phyloP scores from a whole-genome alignment of 2,329 filamentous ascomycete genomes.

The Cryphonectria carpinicola region DNA sequence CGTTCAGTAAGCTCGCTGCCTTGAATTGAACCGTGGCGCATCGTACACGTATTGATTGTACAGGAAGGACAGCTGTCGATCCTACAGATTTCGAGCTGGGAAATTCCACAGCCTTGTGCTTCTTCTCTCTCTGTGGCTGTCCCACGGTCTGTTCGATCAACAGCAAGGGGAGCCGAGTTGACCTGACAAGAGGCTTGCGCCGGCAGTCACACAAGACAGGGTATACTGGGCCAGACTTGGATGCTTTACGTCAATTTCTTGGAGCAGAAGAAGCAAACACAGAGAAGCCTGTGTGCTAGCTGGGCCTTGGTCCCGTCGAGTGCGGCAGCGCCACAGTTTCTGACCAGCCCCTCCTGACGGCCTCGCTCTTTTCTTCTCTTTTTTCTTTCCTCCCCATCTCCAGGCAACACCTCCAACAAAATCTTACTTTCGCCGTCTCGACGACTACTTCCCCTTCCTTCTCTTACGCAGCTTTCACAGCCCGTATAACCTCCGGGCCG shows the following conservation, averaged over 20 bases:
- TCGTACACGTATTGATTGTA: not conserved
- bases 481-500: not conserved
- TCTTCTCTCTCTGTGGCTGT: too few relatives aligned
- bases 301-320: not conserved
- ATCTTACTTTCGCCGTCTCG: not conserved
- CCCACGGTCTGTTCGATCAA: not conserved
- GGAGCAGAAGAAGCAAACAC: not conserved
- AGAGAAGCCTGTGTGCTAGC: not conserved
- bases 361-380: not conserved
- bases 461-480: not conserved
- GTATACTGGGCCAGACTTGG: not conserved
- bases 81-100: not conserved
- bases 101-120: not conserved
- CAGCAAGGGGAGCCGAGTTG: not conserved
- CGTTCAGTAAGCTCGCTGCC: not conserved
- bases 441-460: not conserved
- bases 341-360: not conserved
- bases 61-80: not conserved
- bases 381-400: too few relatives aligned
- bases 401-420: not conserved
- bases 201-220: conserved; percentile 3
- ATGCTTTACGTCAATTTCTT: not conserved
- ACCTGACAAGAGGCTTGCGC: not conserved
- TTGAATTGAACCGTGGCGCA: not conserved
- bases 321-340: not conserved